phyloP scores from a whole-genome alignment of 202 grass and related monocot species.

The Schoenoplectus tabernaemontani region DNA sequence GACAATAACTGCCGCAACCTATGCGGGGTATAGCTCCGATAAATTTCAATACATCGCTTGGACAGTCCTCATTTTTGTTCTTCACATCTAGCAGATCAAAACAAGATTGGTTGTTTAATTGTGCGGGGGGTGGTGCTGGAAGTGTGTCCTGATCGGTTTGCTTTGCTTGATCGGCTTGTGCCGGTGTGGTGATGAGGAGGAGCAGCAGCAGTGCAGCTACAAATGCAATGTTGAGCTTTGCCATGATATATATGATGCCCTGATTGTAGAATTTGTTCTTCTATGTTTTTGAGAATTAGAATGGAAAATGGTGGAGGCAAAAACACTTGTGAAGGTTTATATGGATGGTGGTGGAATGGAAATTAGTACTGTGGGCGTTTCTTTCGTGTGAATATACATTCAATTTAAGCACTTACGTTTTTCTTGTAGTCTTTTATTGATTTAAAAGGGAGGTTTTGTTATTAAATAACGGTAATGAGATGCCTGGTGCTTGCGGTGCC shows the following conservation, averaged over 20 bases:
- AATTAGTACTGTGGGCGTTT: not conserved
- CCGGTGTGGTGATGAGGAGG: not conserved
- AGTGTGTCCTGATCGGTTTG: not conserved
- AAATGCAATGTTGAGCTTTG: not conserved
- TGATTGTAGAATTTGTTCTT: not conserved
- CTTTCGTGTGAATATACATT: conserved; percentile 5
- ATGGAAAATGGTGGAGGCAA: not conserved
- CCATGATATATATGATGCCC: not conserved
- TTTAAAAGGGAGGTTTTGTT: too few relatives aligned
- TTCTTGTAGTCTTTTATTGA: not conserved
- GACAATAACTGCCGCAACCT: not conserved
- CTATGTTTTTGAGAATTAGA: not conserved
- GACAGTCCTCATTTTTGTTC: not conserved
- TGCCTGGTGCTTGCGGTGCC: too few relatives aligned
- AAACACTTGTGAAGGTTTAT: not conserved
- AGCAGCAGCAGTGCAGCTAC: not conserved
- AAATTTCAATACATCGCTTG: conserved; percentile 10
- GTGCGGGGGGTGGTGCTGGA: not conserved
- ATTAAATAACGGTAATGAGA: too few relatives aligned
- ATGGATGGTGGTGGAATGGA: not conserved
- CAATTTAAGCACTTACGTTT: not conserved
- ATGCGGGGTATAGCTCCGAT: not conserved
- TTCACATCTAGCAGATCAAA: not conserved
- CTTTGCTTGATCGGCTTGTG: not conserved
- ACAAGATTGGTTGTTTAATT: not conserved